These are phyloP conservation scores for Hibiscus syriacus DNA, from an alignment of 345 rosid species.

Conservation along the genomic window DNA sequence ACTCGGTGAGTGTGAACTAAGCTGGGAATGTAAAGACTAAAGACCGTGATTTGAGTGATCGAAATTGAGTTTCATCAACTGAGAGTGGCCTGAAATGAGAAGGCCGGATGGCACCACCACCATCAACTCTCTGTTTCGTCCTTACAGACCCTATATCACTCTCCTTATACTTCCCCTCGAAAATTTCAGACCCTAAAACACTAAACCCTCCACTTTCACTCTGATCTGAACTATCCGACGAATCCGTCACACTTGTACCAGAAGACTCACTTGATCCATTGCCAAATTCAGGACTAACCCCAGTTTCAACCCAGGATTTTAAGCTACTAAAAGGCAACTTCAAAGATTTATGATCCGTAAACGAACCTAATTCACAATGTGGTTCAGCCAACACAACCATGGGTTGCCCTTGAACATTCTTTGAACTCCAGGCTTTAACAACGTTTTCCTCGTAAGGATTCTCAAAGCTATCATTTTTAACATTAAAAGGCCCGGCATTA, in stretches of 20 bases:
- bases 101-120: slow-evolving; percentile 8
- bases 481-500: slow-evolving; percentile 18
- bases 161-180: slow-evolving; percentile 32
- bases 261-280: slow-evolving; percentile 30
- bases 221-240: slow-evolving; percentile 16
- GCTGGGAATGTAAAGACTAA: slow-evolving; percentile 36
- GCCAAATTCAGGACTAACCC: slow-evolving; percentile 17
- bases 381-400: slow-evolving; percentile 49
- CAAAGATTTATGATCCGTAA: slow-evolving; percentile 34
- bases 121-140: slow-evolving; percentile 21
- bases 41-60: slow-evolving; percentile 34
- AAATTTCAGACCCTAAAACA: slow-evolving; percentile 19
- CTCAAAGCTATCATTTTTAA: slow-evolving; percentile 19
- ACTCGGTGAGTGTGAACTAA: slow-evolving; percentile 36
- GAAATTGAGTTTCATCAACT: slow-evolving; percentile 49
- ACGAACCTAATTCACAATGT: slow-evolving; percentile 19
- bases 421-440: slow-evolving; percentile 55
- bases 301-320: slow-evolving; percentile 25
- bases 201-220: slow-evolving; percentile 24
- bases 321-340: slow-evolving; percentile 83
- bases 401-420: slow-evolving; percentile 48
- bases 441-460: slow-evolving; percentile 18
- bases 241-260: slow-evolving; percentile 22
- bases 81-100: slow-evolving; percentile 53
- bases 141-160: slow-evolving; percentile 31